Conservation (phyloP, 1,284 basidiomycete genomes). For the Austroboletus niveus region DNA sequence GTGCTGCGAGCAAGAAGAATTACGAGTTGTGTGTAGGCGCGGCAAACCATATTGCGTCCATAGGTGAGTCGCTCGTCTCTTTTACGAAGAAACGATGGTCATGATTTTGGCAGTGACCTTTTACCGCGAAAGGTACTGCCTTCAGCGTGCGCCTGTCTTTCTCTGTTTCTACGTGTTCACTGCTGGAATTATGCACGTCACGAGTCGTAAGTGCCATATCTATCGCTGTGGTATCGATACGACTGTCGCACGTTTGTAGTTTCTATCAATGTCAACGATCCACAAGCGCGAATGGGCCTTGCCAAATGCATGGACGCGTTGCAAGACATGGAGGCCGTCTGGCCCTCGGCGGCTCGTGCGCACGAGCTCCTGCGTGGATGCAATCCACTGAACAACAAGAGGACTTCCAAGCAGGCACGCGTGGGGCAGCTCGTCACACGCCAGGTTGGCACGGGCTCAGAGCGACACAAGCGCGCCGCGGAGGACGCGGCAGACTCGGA, state of each 20-base stretch:
- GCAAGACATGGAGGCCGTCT: conserved; percentile 66
- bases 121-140: conserved; percentile 62
- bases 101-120: conserved; percentile 41
- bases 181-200: conserved; percentile 80
- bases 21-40: conserved; percentile 71
- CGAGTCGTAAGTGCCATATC: conserved; percentile 43
- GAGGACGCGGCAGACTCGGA: conserved; percentile 35
- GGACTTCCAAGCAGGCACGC: conserved; percentile 13
- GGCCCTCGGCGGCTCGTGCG: conserved; percentile 76
- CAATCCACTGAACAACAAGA: conserved; percentile 46
- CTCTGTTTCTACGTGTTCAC: conserved; percentile 82
- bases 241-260: conserved; percentile 34
- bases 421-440: conserved; percentile 22
- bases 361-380: conserved; percentile 70
- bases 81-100: background rate
- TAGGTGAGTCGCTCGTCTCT: conserved; percentile 46
- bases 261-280: conserved; percentile 59
- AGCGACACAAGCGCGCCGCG: conserved; percentile 34
- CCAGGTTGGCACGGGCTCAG: conserved; percentile 40
- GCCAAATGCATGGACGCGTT: conserved; percentile 69
- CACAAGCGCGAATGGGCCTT: conserved; percentile 65
- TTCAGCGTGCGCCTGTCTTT: conserved; percentile 69
- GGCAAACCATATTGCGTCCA: conserved; percentile 77
- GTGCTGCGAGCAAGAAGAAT: conserved; percentile 58
- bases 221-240: too few relatives aligned